A percentile compares a stretch with the other conserved stretches of the same genome.
Conservation (phyloP, 305 asterid genomes). For the Rubia tinctorum region DNA sequence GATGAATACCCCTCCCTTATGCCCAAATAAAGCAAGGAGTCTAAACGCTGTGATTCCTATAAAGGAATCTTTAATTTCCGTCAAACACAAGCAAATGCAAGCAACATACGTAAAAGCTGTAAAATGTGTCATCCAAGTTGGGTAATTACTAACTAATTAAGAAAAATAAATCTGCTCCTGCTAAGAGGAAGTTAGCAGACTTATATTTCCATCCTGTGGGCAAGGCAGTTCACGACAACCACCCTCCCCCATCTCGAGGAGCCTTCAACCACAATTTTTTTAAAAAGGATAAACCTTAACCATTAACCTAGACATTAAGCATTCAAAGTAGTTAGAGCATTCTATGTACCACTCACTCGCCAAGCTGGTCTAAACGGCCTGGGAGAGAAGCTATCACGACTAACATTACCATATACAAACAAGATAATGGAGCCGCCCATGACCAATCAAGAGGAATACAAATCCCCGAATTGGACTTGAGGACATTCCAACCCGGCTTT, state of each 20-base stretch:
- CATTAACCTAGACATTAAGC: background rate
- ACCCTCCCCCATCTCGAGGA: background rate
- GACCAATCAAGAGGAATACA: background rate
- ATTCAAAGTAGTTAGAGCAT: background rate
- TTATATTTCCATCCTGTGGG: too few species aligned
- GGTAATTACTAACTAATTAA: background rate
- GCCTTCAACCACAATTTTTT: background rate
- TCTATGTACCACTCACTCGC: background rate
- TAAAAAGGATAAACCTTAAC: background rate
- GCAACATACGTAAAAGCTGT: background rate
- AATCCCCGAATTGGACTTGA: background rate
- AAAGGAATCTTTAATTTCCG: background rate
- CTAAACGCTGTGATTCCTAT: background rate
- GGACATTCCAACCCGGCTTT: background rate
- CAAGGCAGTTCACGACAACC: background rate
- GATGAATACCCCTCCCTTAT: background rate
- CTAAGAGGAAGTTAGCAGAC: background rate
- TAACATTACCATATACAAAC: background rate
- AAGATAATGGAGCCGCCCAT: background rate
- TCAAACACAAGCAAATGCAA: constrained; percentile 5
- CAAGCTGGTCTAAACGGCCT: background rate
- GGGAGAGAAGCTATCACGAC: background rate
- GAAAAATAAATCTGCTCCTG: background rate
- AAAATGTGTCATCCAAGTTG: background rate
- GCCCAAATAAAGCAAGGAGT: background rate